These are phyloP conservation scores for Penicillium lividum DNA, from an alignment of 495 filamentous ascomycete genomes.

Conservation along the genomic window DNA sequence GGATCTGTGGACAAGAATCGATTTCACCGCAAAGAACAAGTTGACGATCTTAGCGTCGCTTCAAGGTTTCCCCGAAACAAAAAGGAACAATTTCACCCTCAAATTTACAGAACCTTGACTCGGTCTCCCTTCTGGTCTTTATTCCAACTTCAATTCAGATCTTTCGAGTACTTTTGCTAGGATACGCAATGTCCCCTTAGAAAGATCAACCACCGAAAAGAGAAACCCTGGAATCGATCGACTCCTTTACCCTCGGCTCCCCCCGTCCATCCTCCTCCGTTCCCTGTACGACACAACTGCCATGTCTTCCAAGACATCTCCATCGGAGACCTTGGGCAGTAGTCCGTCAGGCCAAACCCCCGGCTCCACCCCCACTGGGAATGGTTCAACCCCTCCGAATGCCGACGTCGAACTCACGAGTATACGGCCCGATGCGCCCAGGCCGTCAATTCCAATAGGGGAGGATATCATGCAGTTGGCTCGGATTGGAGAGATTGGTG, in stretches of 20 bases:
- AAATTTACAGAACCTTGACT: constrained; percentile 4
- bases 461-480: constrained; percentile 97
- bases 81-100: constrained; percentile 15
- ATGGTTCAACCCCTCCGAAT: constrained; percentile 58
- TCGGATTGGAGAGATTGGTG: constrained; percentile 78
- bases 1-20: too few species aligned
- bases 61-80: constrained; percentile 17
- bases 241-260: constrained; percentile 9
- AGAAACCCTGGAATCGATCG: constrained; percentile 7
- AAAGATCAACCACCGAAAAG: constrained; percentile 12
- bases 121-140: not conserved
- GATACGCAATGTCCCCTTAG: constrained; percentile 19
- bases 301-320: constrained; percentile 36
- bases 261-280: constrained; percentile 2
- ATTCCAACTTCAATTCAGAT: not conserved
- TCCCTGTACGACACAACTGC: constrained; percentile 1
- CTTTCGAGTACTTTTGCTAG: not conserved
- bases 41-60: constrained; percentile 11
- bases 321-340: constrained; percentile 28
- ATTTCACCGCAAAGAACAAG: constrained; percentile 1
- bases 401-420: constrained; percentile 69
- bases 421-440: constrained; percentile 50
- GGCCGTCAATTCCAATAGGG: constrained; percentile 58
- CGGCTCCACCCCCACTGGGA: constrained; percentile 49
- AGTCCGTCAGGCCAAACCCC: constrained; percentile 28